Evolutionary conservation across 2,329 filamentous ascomycete species (phyloP).

Genomic region (Fusarium succisae): DNA sequence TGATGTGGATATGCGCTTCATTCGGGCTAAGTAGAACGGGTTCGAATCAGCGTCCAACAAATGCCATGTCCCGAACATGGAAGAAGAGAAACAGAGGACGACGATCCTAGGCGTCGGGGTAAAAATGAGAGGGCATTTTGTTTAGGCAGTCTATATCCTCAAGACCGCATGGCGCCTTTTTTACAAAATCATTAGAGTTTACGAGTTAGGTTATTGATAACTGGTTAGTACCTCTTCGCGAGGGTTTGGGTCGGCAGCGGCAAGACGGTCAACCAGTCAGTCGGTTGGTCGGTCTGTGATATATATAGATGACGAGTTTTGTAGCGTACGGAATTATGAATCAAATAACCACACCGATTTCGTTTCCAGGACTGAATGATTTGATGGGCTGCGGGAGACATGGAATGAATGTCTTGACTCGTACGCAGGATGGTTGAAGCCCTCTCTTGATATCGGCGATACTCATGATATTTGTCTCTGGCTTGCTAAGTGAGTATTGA

Average conservation of each 20-base stretch:
- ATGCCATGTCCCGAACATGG: not conserved
- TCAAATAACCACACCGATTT: not conserved
- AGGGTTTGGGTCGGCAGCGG: not conserved
- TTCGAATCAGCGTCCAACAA: conserved; percentile 8
- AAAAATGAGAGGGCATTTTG: conserved; percentile 35
- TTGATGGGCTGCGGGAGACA: conserved; percentile 7
- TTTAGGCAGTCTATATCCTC: conserved; percentile 37
- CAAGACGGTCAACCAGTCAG: not conserved
- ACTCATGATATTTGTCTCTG: not conserved
- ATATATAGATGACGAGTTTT: not conserved
- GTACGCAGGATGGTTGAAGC: not conserved
- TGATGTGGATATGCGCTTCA: conserved; percentile 1
- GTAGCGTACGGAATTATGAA: conserved; percentile 3
- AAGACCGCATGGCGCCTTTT: conserved; percentile 28
- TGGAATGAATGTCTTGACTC: conserved; percentile 6
- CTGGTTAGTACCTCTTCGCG: not conserved
- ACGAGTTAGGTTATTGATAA: conserved; percentile 1
- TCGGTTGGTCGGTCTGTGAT: not conserved
- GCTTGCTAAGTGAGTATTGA: not conserved
- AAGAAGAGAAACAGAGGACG: conserved; percentile 26
- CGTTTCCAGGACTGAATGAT: not conserved
- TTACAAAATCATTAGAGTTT: conserved; percentile 34
- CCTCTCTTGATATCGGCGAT: not conserved
- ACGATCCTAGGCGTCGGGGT: conserved; percentile 26
- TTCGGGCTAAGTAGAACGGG: not conserved